A percentile compares a stretch with the other conserved stretches of the same genome.
Evolutionary conservation across 2,329 filamentous ascomycete species (phyloP).

Genomic region (Byssochlamys sp.): DNA sequence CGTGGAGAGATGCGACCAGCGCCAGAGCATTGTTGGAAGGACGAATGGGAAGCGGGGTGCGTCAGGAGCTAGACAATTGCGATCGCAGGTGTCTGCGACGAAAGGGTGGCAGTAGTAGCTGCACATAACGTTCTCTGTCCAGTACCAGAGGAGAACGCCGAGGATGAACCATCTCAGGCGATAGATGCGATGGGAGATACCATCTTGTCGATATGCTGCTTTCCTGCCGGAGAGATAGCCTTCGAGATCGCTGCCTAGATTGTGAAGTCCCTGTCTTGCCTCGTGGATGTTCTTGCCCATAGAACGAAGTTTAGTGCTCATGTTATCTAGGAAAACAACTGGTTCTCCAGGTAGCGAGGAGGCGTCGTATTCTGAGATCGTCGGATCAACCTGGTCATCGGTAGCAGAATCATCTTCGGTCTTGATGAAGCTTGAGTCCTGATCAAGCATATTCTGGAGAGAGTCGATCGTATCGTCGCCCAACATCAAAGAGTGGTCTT

Average conservation of each 20-base stretch:
- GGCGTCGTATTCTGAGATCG: constrained; percentile 3
- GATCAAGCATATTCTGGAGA: constrained; percentile 32
- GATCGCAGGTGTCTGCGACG: constrained; percentile 40
- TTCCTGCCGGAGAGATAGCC: constrained; percentile 1
- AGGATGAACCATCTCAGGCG: constrained; percentile 32
- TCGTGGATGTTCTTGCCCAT: constrained; percentile 32
- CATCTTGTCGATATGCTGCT: constrained; percentile 11
- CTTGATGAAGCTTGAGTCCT: constrained; percentile 17
- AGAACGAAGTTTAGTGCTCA: constrained; percentile 31
- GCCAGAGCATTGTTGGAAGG: constrained; percentile 45
- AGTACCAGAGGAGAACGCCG: constrained; percentile 39
- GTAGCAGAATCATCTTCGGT: constrained; percentile 13
- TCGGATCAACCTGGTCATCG: constrained; percentile 19
- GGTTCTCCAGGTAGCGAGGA: constrained; percentile 2
- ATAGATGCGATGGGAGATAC: constrained; percentile 18
- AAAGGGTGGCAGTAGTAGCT: constrained; percentile 44
- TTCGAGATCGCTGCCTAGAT: constrained; percentile 13
- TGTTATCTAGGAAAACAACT: constrained; percentile 23
- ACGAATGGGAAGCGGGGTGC: constrained; percentile 48
- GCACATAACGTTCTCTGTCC: constrained; percentile 40
- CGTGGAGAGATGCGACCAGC: constrained; percentile 32
- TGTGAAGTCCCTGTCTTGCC: constrained; percentile 30
- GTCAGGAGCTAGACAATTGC: constrained; percentile 42
- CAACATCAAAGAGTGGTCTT: constrained; percentile 28
- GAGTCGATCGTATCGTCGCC: constrained; percentile 39